Evolutionary conservation across 306 rosid genomes (phyloP), one percentile per base, ranked within the genome.

Genomic region (Pyrus communis): DNA sequence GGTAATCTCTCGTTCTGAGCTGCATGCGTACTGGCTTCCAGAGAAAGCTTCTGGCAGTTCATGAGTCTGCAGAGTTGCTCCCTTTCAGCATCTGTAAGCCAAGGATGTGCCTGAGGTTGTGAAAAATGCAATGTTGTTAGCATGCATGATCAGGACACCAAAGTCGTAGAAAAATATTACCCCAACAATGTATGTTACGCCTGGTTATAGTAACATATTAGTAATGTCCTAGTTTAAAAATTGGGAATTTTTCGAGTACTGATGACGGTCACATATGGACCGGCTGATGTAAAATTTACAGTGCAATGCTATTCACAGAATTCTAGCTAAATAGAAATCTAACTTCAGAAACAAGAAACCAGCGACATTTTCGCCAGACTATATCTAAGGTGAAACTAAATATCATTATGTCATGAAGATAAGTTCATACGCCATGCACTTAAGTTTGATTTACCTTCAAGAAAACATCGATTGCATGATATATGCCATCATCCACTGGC

Each of bases 1-100:
- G 98, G 98, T 58, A 93, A 81, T 68, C 93, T 85, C 82, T 93
- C 96, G 35, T 93, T 93, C 80, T 93, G 96, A 3, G 96, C 98
- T 3, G 96, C 96, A 77, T 91, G 98, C 2, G 95, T 86, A 80
- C 98, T 89, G 38, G 95, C 96, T 79, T 93, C 95, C 77, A 93
- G 69, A 22, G 96, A 89, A 18, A 93, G 91, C 77, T 93, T 93
- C 76, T 91, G 92, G 82, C 94, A 89, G 82, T 87, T 89, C 96
- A 91, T 86, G 23, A 93, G 86, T 58, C 98, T 85, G 68, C 98
- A 93, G 23, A 93, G 88, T 81, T 86, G 94, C 83, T 93, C 98
- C 83, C 89, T 89, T 57, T 93, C 98, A 10, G 86, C 83, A 85
- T 93, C 95, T 57, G 89, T 73, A 21, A 93, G 86, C 98, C 98